Percentiles rank a stretch among this genome's conserved stretches.
phyloP scores from a whole-genome alignment of 257 asterid species.

The Solanum pennellii region DNA sequence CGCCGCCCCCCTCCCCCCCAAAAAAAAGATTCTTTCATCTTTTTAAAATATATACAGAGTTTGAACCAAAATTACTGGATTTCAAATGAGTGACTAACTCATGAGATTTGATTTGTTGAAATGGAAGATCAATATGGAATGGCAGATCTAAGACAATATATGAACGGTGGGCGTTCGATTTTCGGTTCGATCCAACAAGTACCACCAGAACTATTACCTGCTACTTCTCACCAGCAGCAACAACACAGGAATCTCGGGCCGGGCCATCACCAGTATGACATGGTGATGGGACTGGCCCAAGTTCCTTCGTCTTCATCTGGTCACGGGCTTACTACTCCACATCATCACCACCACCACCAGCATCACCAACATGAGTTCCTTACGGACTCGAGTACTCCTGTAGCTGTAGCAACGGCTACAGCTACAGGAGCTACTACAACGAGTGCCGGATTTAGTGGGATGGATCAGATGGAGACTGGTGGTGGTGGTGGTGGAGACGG shows the following conservation, averaged over 20 bases:
- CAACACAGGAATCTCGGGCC: conserved; percentile 9
- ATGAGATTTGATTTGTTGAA: background rate
- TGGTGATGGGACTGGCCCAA: conserved; percentile 23
- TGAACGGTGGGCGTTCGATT: conserved; percentile 37
- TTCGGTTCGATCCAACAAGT: conserved; percentile 37
- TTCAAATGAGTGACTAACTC: background rate
- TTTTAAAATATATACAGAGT: background rate
- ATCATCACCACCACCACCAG: background rate
- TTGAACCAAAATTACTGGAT: background rate
- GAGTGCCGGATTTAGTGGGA: conserved; percentile 22
- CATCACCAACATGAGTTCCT: conserved; percentile 27
- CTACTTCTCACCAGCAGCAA: background rate
- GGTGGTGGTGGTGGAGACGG: conserved; percentile 43
- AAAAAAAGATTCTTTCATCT: no score
- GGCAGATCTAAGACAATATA: conserved; percentile 65
- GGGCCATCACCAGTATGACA: conserved; percentile 35
- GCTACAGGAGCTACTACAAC: background rate
- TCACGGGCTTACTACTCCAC: background rate
- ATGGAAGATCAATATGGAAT: conserved; percentile 85
- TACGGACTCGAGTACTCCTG: conserved; percentile 26
- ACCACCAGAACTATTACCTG: conserved; percentile 23
- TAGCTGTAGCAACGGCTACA: background rate
- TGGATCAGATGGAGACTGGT: conserved; percentile 19
- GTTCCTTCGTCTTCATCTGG: background rate
- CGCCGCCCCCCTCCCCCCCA: background rate